Evolutionary conservation across 495 filamentous ascomycete species (phyloP).

Genomic region (Tuber calosporum): DNA sequence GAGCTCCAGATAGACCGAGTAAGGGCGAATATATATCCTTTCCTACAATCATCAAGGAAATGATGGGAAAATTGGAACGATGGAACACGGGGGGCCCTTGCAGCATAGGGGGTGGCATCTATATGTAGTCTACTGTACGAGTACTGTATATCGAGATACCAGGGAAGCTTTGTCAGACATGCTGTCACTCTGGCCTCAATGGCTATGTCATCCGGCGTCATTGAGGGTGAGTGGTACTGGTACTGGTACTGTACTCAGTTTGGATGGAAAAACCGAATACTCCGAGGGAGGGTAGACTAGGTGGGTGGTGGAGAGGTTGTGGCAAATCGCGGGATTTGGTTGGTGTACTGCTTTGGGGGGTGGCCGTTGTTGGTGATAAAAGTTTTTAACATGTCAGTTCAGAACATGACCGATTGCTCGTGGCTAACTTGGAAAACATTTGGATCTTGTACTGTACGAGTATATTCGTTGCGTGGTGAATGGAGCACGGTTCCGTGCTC

Average conservation of each 20-base stretch:
- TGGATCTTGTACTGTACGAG: background rate
- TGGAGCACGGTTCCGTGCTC: background rate
- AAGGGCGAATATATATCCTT: background rate
- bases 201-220: background rate
- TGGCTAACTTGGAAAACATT: background rate
- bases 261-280: too few species aligned
- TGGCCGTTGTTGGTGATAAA: too few species aligned
- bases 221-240: background rate
- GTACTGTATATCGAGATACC: background rate
- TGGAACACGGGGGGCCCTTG: background rate
- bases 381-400: too few species aligned
- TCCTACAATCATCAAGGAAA: background rate
- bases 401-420: background rate
- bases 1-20: background rate
- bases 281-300: background rate
- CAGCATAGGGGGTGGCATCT: background rate
- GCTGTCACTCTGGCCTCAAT: background rate
- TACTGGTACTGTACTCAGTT: too few species aligned
- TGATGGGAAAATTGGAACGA: background rate
- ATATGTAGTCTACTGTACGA: too few species aligned
- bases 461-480: background rate
- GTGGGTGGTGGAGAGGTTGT: background rate
- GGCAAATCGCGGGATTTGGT: background rate
- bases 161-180: background rate
- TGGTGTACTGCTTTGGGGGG: background rate